Conservation (phyloP, 2,329 filamentous ascomycete species). For the Pyrenophora graminea region DNA sequence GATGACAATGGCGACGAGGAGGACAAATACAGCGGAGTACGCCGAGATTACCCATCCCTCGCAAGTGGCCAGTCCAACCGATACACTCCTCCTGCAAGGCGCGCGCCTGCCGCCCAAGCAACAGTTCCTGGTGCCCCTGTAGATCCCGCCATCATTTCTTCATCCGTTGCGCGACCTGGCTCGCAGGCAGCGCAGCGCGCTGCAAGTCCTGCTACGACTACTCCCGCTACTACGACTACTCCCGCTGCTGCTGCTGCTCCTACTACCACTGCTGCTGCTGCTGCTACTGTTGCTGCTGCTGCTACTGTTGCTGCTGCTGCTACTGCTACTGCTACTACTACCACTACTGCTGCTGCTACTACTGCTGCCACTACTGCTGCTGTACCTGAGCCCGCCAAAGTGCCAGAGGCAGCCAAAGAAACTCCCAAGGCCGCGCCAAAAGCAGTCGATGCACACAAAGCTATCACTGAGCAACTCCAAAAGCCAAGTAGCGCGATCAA, state of each 20-base stretch:
- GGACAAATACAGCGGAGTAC: conserved; percentile 96
- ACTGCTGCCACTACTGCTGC: background rate
- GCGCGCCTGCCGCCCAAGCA: conserved; percentile 74
- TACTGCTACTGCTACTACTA: conserved; percentile 7
- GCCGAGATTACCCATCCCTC: conserved; percentile 72
- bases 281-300: too few relatives aligned
- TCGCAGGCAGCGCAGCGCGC: conserved; percentile 31
- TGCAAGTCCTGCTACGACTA: conserved; percentile 28
- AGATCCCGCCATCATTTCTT: conserved; percentile 88
- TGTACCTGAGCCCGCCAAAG: conserved; percentile 20
- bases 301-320: too few relatives aligned
- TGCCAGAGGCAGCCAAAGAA: conserved; percentile 7
- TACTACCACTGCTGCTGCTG: too few relatives aligned
- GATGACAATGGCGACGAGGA: conserved; percentile 80
- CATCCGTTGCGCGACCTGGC: conserved; percentile 66
- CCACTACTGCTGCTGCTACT: background rate
- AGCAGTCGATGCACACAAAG: conserved; percentile 24
- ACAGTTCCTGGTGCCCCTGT: conserved; percentile 77
- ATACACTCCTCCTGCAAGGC: conserved; percentile 88
- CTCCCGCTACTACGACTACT: conserved; percentile 14
- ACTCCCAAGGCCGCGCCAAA: conserved; percentile 25
- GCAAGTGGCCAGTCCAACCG: conserved; percentile 65
- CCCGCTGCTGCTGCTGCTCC: background rate
- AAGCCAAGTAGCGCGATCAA: conserved; percentile 40
- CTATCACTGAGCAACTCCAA: conserved; percentile 27